Conservation (phyloP, 192 early-diverging fungal species). For the Coemansia javaensis region DNA sequence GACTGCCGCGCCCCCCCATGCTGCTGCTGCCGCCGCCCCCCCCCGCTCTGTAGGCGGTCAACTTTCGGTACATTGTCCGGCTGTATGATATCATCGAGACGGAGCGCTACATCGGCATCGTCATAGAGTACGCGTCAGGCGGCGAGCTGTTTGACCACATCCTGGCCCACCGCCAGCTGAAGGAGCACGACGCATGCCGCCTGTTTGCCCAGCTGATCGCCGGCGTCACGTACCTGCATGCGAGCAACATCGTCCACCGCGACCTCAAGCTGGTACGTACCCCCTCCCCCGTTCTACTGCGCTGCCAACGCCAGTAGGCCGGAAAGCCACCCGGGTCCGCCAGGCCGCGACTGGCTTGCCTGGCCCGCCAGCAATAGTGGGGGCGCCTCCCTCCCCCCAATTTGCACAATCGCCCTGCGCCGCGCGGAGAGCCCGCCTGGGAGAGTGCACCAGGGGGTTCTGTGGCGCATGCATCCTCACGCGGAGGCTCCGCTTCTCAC, state of each 20-base stretch:
- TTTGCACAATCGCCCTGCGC: slow-evolving; percentile 7
- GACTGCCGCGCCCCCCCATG: no score
- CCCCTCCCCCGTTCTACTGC: neutral
- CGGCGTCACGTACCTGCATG: slow-evolving; percentile 91
- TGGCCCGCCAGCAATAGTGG: neutral
- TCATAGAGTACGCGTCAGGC: slow-evolving; percentile 94
- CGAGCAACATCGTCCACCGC: slow-evolving; percentile 90
- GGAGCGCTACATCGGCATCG: slow-evolving; percentile 92
- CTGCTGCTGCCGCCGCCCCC: neutral
- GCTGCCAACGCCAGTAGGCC: no score
- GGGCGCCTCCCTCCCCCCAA: no score
- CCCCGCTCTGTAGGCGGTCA: slow-evolving; percentile 61
- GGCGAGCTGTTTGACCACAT: slow-evolving; percentile 98
- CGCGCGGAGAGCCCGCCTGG: neutral
- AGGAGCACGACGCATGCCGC: slow-evolving; percentile 83
- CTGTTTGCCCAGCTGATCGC: slow-evolving; percentile 89
- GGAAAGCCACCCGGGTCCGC: neutral
- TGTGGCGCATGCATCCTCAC: slow-evolving; percentile 6
- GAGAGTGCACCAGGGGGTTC: neutral
- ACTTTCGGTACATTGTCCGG: slow-evolving; percentile 88
- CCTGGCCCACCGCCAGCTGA: slow-evolving; percentile 87
- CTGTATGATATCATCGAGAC: slow-evolving; percentile 95
- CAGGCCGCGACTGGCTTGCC: no score
- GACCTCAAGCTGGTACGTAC: slow-evolving; percentile 86
- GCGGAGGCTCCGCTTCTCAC: neutral